Conservation (phyloP, 2,329 filamentous ascomycete genomes). For the Fusarium beomiforme region DNA sequence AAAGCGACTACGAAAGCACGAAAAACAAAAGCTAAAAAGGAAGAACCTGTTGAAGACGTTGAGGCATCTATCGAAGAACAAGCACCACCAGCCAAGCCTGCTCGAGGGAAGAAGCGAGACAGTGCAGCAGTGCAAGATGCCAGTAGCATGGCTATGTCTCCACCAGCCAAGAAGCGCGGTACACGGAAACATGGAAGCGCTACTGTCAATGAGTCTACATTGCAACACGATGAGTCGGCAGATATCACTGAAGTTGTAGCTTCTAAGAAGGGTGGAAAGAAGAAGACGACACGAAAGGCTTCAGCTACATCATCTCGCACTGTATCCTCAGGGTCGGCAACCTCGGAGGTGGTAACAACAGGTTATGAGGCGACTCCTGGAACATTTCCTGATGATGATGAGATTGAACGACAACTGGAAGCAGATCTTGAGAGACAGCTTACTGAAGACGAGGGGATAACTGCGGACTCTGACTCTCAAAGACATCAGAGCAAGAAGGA, state of each 20-base stretch:
- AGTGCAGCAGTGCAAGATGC: slow-evolving; percentile 69
- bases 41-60: slow-evolving; percentile 60
- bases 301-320: slow-evolving; percentile 50
- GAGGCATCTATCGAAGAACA: slow-evolving; percentile 38
- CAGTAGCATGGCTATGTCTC: slow-evolving; percentile 50
- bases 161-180: slow-evolving; percentile 68
- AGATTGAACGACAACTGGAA: slow-evolving; percentile 73
- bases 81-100: slow-evolving; percentile 47
- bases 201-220: slow-evolving; percentile 51
- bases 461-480: slow-evolving; percentile 58
- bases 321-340: slow-evolving; percentile 61
- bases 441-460: slow-evolving; percentile 63
- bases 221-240: slow-evolving; percentile 52
- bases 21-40: slow-evolving; percentile 59
- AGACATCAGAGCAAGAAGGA: slow-evolving; percentile 47
- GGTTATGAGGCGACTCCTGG: slow-evolving; percentile 54
- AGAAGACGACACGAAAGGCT: slow-evolving; percentile 55
- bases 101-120: slow-evolving; percentile 69
- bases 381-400: slow-evolving; percentile 66
- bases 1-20: slow-evolving; percentile 54
- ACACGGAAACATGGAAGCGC: slow-evolving; percentile 62
- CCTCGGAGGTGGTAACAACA: slow-evolving; percentile 61
- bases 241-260: slow-evolving; percentile 52
- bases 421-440: slow-evolving; percentile 69
- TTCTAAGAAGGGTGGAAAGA: slow-evolving; percentile 43